Conservation (phyloP, 495 filamentous ascomycete genomes). For the Aspergillus diversus region DNA sequence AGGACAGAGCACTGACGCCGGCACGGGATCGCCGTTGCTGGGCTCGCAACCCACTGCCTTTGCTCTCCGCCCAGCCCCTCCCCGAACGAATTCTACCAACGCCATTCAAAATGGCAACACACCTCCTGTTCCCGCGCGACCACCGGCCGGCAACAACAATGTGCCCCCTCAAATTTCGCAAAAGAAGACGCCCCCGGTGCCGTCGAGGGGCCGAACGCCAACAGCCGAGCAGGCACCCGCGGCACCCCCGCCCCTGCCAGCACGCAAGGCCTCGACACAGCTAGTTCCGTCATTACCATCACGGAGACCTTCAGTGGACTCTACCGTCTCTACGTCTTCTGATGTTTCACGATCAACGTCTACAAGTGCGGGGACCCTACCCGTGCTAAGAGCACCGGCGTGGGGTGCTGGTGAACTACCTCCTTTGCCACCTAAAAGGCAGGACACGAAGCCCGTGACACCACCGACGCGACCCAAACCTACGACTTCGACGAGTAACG, state of each 20-base stretch:
- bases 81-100: constrained; percentile 50
- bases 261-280: constrained; percentile 48
- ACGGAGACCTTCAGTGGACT: constrained; percentile 46
- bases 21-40: constrained; percentile 25
- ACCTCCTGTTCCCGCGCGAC: constrained; percentile 40
- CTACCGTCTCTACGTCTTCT: constrained; percentile 43
- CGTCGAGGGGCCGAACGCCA: constrained; percentile 21
- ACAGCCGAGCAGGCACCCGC: constrained; percentile 40
- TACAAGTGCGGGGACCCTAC: constrained; percentile 38
- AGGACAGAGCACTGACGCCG: constrained; percentile 40
- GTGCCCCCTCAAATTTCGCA: constrained; percentile 30
- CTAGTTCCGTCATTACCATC: constrained; percentile 44
- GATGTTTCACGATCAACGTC: constrained; percentile 42
- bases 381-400: constrained; percentile 41
- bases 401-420: constrained; percentile 51
- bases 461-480: constrained; percentile 31
- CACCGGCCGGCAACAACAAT: constrained; percentile 1
- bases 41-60: constrained; percentile 29
- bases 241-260: constrained; percentile 56
- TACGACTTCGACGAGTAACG: constrained; percentile 26
- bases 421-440: constrained; percentile 46
- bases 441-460: constrained; percentile 24
- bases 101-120: constrained; percentile 19
- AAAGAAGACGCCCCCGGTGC: constrained; percentile 27
- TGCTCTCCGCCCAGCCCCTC: constrained; percentile 41